phyloP scores from a whole-genome alignment of 2,329 filamentous ascomycete genomes.

The Penicillium glabrum region DNA sequence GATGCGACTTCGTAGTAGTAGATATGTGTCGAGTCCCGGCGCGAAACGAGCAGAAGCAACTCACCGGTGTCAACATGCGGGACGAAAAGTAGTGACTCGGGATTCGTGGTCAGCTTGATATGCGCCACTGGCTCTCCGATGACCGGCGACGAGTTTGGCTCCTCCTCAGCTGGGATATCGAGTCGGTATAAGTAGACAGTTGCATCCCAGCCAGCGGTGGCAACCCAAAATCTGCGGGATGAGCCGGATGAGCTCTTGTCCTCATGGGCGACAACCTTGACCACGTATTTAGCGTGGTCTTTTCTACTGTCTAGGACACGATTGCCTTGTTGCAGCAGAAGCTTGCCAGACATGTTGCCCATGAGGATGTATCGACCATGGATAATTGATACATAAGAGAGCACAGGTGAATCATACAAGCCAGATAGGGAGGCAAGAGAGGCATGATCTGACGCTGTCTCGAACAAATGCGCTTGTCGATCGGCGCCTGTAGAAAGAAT shows the following conservation, averaged over 20 bases:
- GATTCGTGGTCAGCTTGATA: constrained; percentile 50
- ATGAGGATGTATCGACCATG: constrained; percentile 49
- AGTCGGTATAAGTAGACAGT: constrained; percentile 55
- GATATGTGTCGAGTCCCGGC: constrained; percentile 59
- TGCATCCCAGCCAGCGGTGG: constrained; percentile 63
- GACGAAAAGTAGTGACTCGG: constrained; percentile 58
- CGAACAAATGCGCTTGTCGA: constrained; percentile 49
- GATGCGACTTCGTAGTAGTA: constrained; percentile 52
- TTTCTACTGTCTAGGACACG: constrained; percentile 49
- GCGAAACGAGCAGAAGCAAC: constrained; percentile 54
- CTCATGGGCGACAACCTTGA: constrained; percentile 49
- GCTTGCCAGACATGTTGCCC: constrained; percentile 60
- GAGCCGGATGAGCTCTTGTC: constrained; percentile 22
- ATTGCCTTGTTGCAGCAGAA: constrained; percentile 50
- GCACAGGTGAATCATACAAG: constrained; percentile 47
- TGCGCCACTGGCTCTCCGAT: constrained; percentile 29
- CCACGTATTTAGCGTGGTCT: constrained; percentile 61
- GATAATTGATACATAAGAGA: constrained; percentile 50
- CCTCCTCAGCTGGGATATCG: constrained; percentile 6
- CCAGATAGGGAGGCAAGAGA: constrained; percentile 25
- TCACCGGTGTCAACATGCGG: constrained; percentile 48
- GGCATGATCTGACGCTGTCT: constrained; percentile 20
- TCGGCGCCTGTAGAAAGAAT: constrained; percentile 50
- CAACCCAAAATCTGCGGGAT: constrained; percentile 41
- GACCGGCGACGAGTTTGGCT: constrained; percentile 8